Evolutionary conservation across 352 stramenopile species (phyloP), one percentile per base, ranked within the genome.

Genomic region (Globisporangium radiosum): DNA sequence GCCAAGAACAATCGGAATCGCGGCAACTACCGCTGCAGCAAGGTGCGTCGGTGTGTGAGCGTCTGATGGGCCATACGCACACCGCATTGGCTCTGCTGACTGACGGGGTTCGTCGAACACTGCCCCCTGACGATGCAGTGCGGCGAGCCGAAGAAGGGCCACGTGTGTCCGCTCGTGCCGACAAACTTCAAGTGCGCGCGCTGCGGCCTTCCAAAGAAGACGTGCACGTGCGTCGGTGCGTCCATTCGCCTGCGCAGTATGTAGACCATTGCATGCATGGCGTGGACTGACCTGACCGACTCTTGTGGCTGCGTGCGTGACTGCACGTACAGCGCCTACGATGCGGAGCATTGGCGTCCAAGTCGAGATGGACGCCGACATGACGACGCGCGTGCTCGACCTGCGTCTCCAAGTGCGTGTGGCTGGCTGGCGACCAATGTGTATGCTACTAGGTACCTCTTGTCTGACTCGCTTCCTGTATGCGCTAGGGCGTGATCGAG

Each of bases 21-120:
- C 52, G 85, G 85, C 66, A 94, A 94, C 66, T 94, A 94, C 56
- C 80, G 85, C 38, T 94, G 85, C 68, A 91, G 80, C 68, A 92
- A 92, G 77, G 81, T 87, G 50, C 19, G 51, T 42, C n/a, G 10
- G n/a, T 52, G 40, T 40, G 36, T 42, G 25, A 5, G 19, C 8
- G 9, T 5, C n/a, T 9, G 43, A 3, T 33, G 42, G 13, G 40
- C n/a, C 45, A 33, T 33, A 33, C 25, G 3, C 25, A 3, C 25
- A 33, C 25, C 25, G 25, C 25, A 33, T 33, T 33, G 25, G 25
- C 25, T 33, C 25, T 33, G 25, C 25, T 33, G 25, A 33, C 25
- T 33, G 25, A 33, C 25, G 25, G 25, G 2, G 25, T 33, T 33
- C 25, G 25, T 33, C 25, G 25, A 3, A 3, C 25, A 33, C 25